Conservation (phyloP, 139 green algal species). For the Prasinococcaceae sp. region DNA sequence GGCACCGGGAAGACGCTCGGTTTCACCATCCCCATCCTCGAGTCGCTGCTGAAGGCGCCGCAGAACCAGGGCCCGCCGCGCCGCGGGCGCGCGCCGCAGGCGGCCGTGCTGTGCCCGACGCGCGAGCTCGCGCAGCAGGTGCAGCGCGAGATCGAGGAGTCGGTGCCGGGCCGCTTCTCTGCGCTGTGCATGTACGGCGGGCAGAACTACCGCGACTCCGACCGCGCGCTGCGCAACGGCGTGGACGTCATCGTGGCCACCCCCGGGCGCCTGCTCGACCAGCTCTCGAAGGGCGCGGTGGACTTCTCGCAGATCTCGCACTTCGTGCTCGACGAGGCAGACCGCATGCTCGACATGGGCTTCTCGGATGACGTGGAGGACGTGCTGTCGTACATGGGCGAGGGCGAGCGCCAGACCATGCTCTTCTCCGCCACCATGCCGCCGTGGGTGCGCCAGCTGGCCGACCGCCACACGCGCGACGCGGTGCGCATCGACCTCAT, state of each 20-base stretch:
- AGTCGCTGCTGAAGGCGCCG: constrained; percentile 55
- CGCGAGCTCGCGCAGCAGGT: constrained; percentile 97
- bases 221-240: constrained; percentile 48
- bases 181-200: constrained; percentile 81
- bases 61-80: neutral
- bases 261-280: constrained; percentile 87
- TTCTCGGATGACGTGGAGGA: constrained; percentile 96
- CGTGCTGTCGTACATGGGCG: constrained; percentile 58
- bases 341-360: constrained; percentile 94
- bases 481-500: constrained; percentile 86
- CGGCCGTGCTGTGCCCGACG: constrained; percentile 85
- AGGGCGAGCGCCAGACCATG: constrained; percentile 70
- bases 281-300: constrained; percentile 68
- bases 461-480: constrained; percentile 53
- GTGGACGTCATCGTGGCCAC: constrained; percentile 93
- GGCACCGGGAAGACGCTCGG: constrained; percentile 95
- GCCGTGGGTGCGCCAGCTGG: constrained; percentile 80
- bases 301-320: constrained; percentile 57
- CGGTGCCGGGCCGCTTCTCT: constrained; percentile 17
- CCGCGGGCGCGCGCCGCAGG: constrained; percentile 40
- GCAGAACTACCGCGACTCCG: constrained; percentile 7
- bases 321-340: constrained; percentile 91
- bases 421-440: constrained; percentile 95
- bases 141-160: constrained; percentile 72
- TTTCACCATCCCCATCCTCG: constrained; percentile 91